Evolutionary conservation across 2,329 filamentous ascomycete species (phyloP), one percentile per base, ranked within the genome.

Genomic region (Talaromyces sp.): DNA sequence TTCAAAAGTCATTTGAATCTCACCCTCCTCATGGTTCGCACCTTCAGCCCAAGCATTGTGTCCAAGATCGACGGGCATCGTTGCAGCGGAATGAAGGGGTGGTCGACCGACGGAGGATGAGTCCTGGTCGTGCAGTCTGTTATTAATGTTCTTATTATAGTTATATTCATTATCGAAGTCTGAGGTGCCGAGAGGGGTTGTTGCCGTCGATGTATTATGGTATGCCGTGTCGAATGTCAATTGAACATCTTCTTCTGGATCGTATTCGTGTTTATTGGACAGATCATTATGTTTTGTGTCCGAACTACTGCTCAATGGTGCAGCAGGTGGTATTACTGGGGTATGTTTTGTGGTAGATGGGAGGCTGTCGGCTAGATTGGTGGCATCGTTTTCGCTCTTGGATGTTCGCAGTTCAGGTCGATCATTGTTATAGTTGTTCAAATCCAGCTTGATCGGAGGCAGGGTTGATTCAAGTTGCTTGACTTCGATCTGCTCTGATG

Each of bases 391-490:
- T 65, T 74, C 75, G 60, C 75, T 78, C 68, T 79, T 79, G 8
- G 77, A 76, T 56, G 76, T 72, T 37, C 76, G 72, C 12, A 76
- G 68, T 25, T 67, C 69, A 1, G 73, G 67, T 62, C 70, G 71
- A 39, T 67, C 64, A 40, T 67, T 61, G 25, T 16, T 33, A 31
- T 67, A 63, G 0, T 69, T 31, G 60, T 76, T 75, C 35, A 88
- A 69, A 65, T 89, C 85, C 63, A 97, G 83, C 73, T 92, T 95
- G 84, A 97, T 96, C 0, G 93, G 91, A 52, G 93, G 93, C 25
- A 97, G 80, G 1, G 93, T 97, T 57, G 90, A 92, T 75, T 95
- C 85, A 64, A 97, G 85, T 77, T 98, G 91, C 72, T 87, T 88
- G 67, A 96, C 86, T 73, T 87, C 83, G 25, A 85, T 83, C 48